Percentiles rank a stretch among this genome's conserved stretches.
phyloP scores from a whole-genome alignment of 169 alveolate species.

The Eimeria maxima region DNA sequence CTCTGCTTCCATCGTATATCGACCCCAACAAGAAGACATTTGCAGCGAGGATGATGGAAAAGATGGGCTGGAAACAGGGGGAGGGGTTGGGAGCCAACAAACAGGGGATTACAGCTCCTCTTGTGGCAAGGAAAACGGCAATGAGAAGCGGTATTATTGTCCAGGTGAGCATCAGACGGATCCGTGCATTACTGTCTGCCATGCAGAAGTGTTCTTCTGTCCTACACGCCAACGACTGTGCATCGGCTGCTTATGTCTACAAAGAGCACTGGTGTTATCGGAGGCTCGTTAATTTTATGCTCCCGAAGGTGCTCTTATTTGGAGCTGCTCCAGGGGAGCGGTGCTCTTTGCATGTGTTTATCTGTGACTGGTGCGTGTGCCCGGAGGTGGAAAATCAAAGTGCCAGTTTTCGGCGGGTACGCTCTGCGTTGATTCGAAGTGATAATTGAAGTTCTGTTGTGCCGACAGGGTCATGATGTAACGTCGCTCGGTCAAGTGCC shows the following conservation, averaged over 20 bases:
- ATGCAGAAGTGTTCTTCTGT: not conserved
- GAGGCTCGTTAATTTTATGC: not conserved
- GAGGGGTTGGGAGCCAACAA: conserved; percentile 93
- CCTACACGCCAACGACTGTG: not conserved
- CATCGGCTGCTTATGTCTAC: not conserved
- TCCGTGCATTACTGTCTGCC: not conserved
- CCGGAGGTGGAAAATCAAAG: not conserved
- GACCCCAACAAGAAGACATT: conserved; percentile 88
- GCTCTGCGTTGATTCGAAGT: not conserved
- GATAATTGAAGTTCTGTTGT: not conserved
- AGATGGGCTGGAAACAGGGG: conserved; percentile 95
- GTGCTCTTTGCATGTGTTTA: not conserved
- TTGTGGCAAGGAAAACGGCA: conserved; percentile 90
- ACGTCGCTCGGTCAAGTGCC: conserved; percentile 77
- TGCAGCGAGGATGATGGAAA: conserved; percentile 93
- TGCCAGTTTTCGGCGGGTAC: not conserved
- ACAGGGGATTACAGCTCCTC: conserved; percentile 93
- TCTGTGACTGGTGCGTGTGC: not conserved
- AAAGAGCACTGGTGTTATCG: not conserved
- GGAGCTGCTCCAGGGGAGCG: not conserved
- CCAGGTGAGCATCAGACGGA: conserved; percentile 80
- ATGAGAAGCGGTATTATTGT: conserved; percentile 93
- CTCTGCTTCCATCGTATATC: conserved; percentile 74
- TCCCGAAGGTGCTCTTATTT: not conserved
- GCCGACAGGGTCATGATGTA: conserved; percentile 79